Base-by-base conservation (phyloP, 2,329 filamentous ascomycete species). In the Xylariaceae sp. region DNA sequence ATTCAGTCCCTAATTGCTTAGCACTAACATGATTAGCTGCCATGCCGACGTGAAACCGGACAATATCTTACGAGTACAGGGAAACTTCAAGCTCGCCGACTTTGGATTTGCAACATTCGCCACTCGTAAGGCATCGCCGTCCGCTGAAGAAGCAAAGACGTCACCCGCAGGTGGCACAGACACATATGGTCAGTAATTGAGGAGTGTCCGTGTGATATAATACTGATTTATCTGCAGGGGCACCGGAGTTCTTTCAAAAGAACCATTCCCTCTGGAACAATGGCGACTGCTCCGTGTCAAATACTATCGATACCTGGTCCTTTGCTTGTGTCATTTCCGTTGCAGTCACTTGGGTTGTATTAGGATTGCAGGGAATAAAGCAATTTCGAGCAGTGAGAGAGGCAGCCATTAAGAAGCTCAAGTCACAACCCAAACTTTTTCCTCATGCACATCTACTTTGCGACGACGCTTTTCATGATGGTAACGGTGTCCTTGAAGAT, bases 1-100 rank as follows among this genome's bases (percentile, higher is more conserved):
- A 29, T 10, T 42, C n/a, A 15, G 10, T 11, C 15, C 41, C 3
- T 6, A 4, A 24, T 5, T 37, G 24, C 10, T 10, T 23, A 30
- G 7, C 10, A n/a, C 44, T 47, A 47, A 47, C 13, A 8, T 24
- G 16, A 15, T n/a, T 32, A 58, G 58, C 3, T 60, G 55, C 37
- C 58, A 60, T 30, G 54, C 52, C 21, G 53, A 60, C n/a, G 20
- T 60, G 3, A 64, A 59, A 35, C 58, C 58, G 9, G 61, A 62
- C 26, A 62, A 64, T 26, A 64, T 64, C 15, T 37, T 64, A 8
- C 57, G 58, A 13, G 49, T 64, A 10, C 35, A 60, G 43, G 57
- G 51, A 1, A 49, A 60, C 32, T 57, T 62, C 44, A 64, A 64
- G 42, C 40, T 64, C 11, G 58, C 61, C n/a, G 60, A 62, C 32